Conservation (phyloP, 345 rosid species). For the Lepidium sativum region DNA sequence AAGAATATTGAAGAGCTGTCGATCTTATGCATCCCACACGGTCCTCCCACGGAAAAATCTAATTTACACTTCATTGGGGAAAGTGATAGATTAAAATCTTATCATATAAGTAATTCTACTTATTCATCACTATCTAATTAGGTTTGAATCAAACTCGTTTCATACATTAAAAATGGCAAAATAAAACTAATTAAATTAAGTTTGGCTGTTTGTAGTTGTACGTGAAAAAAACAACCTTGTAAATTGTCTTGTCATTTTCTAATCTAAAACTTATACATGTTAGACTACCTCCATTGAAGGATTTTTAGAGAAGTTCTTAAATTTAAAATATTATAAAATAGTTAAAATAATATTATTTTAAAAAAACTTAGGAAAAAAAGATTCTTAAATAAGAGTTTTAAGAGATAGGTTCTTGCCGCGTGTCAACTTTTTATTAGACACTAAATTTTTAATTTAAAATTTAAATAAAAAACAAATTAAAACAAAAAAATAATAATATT, state of each 20-base stretch:
- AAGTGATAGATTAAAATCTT: slow-evolving; percentile 18
- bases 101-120: not conserved
- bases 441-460: too few species aligned
- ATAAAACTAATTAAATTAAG: not conserved
- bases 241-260: slow-evolving; percentile 19
- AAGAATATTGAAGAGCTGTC: slow-evolving; percentile 1
- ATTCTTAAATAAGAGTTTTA: too few species aligned
- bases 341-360: too few species aligned
- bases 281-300: too few species aligned
- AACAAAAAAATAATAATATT: too few species aligned
- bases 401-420: too few species aligned
- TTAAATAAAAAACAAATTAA: too few species aligned
- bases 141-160: slow-evolving; percentile 11
- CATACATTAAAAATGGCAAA: not conserved
- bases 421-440: too few species aligned
- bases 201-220: not conserved
- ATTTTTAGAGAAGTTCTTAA: too few species aligned
- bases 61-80: not conserved
- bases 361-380: too few species aligned
- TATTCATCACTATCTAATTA: slow-evolving; percentile 16
- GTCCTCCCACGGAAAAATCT: slow-evolving; percentile 28
- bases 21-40: too few species aligned
- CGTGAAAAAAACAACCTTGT: slow-evolving; percentile 21
- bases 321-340: too few species aligned
- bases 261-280: not conserved